phyloP scores from a whole-genome alignment of 2,329 filamentous ascomycete species.

The Phialemonium atrogriseum region DNA sequence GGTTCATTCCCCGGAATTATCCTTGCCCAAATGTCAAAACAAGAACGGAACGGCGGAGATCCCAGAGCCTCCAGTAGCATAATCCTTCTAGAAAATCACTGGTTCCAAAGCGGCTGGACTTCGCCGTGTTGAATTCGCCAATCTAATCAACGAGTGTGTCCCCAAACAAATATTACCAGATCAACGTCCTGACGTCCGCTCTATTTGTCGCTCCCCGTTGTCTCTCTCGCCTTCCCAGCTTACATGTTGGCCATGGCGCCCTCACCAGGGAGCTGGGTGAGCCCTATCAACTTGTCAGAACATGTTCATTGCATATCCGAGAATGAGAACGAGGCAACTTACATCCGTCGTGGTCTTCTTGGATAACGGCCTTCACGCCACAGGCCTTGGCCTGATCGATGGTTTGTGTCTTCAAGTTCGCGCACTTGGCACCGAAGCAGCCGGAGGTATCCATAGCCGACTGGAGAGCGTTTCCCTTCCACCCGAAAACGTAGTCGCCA shows the following conservation, averaged over 20 bases:
- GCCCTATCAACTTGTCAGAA: slow-evolving; percentile 12
- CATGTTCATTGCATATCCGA: not conserved
- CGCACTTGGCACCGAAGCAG: slow-evolving; percentile 32
- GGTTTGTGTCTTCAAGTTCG: slow-evolving; percentile 22
- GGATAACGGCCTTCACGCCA: slow-evolving; percentile 19
- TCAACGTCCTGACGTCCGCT: too few species aligned
- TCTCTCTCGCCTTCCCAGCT: too few species aligned
- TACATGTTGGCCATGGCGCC: slow-evolving; percentile 15
- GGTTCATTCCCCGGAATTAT: too few species aligned
- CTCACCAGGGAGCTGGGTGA: slow-evolving; percentile 18
- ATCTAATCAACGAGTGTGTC: too few species aligned
- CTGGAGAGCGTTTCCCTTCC: slow-evolving; percentile 28
- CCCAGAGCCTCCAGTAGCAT: too few species aligned
- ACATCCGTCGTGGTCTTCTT: slow-evolving; percentile 27
- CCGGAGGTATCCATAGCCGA: slow-evolving; percentile 28
- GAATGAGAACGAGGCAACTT: slow-evolving; percentile 11
- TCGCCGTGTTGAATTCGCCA: too few species aligned
- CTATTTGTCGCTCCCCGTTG: too few species aligned
- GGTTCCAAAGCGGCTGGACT: too few species aligned
- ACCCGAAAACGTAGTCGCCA: slow-evolving; percentile 32
- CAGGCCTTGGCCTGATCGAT: slow-evolving; percentile 21
- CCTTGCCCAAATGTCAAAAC: too few species aligned
- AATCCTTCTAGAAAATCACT: too few species aligned
- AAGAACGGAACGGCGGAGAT: too few species aligned
- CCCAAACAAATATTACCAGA: too few species aligned